A percentile compares a stretch with the other conserved stretches of the same genome.
These are phyloP conservation scores for Entomophthora muscae DNA, from an alignment of 371 early-diverging fungal genomes.

Conservation along the genomic window DNA sequence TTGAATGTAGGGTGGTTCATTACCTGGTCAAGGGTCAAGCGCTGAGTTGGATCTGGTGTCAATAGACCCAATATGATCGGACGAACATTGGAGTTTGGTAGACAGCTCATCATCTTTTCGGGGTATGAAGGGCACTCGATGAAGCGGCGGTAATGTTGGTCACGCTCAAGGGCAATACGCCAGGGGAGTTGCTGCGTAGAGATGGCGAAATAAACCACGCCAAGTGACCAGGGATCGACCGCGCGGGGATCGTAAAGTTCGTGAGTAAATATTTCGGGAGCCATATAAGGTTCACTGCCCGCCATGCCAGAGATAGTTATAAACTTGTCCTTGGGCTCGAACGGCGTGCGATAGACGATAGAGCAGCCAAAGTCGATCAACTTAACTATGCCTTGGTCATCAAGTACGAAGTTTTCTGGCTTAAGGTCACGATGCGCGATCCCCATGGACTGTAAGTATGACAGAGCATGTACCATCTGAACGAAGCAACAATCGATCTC, in stretches of 20 bases:
- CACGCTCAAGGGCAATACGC: neutral
- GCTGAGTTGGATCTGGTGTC: slow-evolving; percentile 56
- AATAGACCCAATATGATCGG: slow-evolving; percentile 66
- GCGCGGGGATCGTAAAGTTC: slow-evolving; percentile 62
- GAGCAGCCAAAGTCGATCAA: slow-evolving; percentile 75
- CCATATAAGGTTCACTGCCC: slow-evolving; percentile 80
- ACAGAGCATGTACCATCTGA: slow-evolving; percentile 34
- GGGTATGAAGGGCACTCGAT: slow-evolving; percentile 65
- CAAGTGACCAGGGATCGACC: slow-evolving; percentile 68
- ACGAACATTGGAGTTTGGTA: slow-evolving; percentile 31
- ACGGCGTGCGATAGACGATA: slow-evolving; percentile 45
- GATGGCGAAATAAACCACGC: slow-evolving; percentile 34
- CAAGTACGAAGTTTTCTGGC: slow-evolving; percentile 67
- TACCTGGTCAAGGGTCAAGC: slow-evolving; percentile 69
- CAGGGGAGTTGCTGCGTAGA: neutral
- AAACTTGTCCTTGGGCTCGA: slow-evolving; percentile 45
- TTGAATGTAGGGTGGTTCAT: slow-evolving; percentile 36
- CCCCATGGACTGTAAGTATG: slow-evolving; percentile 29
- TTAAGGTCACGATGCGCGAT: slow-evolving; percentile 56
- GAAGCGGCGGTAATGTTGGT: neutral
- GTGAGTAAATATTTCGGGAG: slow-evolving; percentile 55
- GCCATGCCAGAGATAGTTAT: slow-evolving; percentile 46
- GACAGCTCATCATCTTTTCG: slow-evolving; percentile 16
- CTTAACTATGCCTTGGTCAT: slow-evolving; percentile 59
- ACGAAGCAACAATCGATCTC: slow-evolving; percentile 27